These are phyloP conservation scores for Vachellia pachyceras DNA, from an alignment of 306 rosid species.

Conservation along the genomic window DNA sequence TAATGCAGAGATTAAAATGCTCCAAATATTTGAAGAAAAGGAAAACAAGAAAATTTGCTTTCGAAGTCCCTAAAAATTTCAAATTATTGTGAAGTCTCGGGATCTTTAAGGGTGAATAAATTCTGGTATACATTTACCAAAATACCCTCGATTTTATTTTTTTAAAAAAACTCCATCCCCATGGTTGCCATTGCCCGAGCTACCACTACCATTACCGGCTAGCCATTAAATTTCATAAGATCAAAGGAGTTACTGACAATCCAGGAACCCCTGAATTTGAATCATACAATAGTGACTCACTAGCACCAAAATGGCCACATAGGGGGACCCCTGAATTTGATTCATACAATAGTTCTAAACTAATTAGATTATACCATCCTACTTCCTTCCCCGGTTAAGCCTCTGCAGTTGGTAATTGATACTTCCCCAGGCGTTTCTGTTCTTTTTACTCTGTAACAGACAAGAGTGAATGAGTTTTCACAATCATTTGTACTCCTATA, in stretches of 20 bases:
- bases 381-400: conserved; percentile 84
- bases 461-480: not conserved
- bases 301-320: conserved; percentile 19
- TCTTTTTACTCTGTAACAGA: conserved; percentile 65
- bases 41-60: too few species aligned
- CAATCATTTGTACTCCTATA: conserved; percentile 11
- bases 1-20: too few species aligned
- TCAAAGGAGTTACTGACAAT: not conserved
- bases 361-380: conserved; percentile 29
- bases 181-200: too few species aligned
- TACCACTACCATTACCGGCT: too few species aligned
- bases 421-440: conserved; percentile 78
- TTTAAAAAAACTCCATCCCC: too few species aligned
- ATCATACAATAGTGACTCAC: not conserved
- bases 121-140: too few species aligned
- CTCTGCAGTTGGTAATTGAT: conserved; percentile 91
- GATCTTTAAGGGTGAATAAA: too few species aligned
- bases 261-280: conserved; percentile 16
- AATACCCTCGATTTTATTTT: too few species aligned
- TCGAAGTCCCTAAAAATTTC: too few species aligned
- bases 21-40: too few species aligned
- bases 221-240: too few species aligned
- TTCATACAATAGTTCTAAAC: not conserved
- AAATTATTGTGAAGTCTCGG: too few species aligned
- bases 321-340: conserved; percentile 14